Conservation (phyloP, 2,329 filamentous ascomycete species). For the Fusarium anthophilum region DNA sequence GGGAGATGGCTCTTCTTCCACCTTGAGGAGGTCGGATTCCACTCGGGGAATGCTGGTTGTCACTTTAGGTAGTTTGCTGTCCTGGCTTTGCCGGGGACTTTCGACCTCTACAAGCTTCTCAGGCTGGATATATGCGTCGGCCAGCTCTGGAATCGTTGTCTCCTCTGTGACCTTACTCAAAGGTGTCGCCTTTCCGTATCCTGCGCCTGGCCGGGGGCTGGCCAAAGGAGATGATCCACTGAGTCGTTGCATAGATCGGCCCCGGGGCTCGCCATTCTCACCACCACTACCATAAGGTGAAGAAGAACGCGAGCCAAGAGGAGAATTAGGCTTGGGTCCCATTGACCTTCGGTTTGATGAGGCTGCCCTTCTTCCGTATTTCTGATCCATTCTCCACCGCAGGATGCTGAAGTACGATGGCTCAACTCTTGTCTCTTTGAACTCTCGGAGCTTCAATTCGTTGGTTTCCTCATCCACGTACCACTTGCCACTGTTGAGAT, state of each 20-base stretch:
- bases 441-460: conserved; percentile 92
- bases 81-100: conserved; percentile 59
- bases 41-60: conserved; percentile 46
- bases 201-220: conserved; percentile 65
- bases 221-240: conserved; percentile 69
- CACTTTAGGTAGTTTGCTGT: conserved; percentile 49
- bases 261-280: conserved; percentile 70
- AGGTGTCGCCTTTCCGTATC: conserved; percentile 73
- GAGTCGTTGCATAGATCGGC: conserved; percentile 76
- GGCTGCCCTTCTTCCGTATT: conserved; percentile 75
- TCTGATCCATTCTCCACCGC: conserved; percentile 94
- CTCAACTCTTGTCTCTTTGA: conserved; percentile 88
- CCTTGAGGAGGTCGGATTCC: conserved; percentile 50
- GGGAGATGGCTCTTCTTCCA: conserved; percentile 22
- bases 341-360: conserved; percentile 63
- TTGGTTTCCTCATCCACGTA: conserved; percentile 91
- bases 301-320: conserved; percentile 58
- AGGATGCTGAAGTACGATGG: conserved; percentile 95
- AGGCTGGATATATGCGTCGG: conserved; percentile 51
- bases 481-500: conserved; percentile 89
- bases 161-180: conserved; percentile 81
- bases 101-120: conserved; percentile 67
- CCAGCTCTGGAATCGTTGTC: conserved; percentile 53
- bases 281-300: conserved; percentile 74
- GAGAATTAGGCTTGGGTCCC: conserved; percentile 56